Evolutionary conservation across 1,139 yeast species (phyloP), one percentile per base, ranked within the genome.

Genomic region (Nakaseomyces delphensis): DNA sequence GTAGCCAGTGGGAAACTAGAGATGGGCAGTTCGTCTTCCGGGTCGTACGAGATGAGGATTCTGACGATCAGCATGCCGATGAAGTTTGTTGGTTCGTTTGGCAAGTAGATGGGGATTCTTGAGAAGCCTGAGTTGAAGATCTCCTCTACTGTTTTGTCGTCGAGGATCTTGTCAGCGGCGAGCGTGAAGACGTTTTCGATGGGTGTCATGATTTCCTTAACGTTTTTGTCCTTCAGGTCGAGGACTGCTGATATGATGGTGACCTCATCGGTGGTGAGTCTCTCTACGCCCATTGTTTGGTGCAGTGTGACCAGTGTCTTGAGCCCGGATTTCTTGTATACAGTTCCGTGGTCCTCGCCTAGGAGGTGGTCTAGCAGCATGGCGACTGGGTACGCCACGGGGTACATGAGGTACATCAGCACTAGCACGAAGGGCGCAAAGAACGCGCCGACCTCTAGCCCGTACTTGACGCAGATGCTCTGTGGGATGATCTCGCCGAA

Each of bases 401-500:
- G 97, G 60, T 83, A 87, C 85, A 87, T 78, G 41, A 80, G 40
- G 63, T 89, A 87, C 96, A 91, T 91, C 60, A 91, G 71, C 1
- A 70, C 66, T 40, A 82, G 68, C 25, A 89, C 96, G 66, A 86
- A 89, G 0, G 96, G 96, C 3, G 95, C 76, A 64, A 87, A 86
- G 52, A 81, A 73, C 2, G 97, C 84, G 30, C 98, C 98, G 20
- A 89, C 83, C 50, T 86, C 83, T 43, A 91, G 70, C 1, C 98
- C 98, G 60, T 86, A 89, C 36, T 96, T 71, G 18, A 91, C 98
- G 64, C 94, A 85, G 37, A 86, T 71, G 19, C 94, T 80, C 66
- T 91, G 98, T 2, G 98, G 98, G 50, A 91, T 91, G 55, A 91
- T 84, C 61, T 91, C 98, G 44, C 98, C 98, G 65, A 91, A 91